A percentile compares a stretch with the other conserved stretches of the same genome.
Conservation (phyloP, 2,329 filamentous ascomycete species). For the Ceratocystis ficicola region DNA sequence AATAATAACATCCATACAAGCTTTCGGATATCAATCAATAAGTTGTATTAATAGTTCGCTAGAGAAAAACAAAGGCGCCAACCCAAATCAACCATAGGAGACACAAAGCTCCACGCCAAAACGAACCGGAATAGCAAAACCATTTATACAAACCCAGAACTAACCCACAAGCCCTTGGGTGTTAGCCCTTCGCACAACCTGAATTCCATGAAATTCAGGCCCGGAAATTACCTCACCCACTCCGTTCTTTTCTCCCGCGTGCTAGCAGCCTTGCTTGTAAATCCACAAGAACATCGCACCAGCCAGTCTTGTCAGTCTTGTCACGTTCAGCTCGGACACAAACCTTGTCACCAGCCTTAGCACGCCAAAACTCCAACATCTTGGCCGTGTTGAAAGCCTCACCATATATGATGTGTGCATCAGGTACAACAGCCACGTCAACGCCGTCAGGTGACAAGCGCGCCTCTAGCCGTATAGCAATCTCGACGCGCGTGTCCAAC, state of each 20-base stretch:
- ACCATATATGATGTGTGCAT: conserved; percentile 59
- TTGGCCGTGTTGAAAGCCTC: conserved; percentile 65
- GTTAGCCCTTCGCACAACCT: conserved; percentile 14
- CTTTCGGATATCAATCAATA: not conserved
- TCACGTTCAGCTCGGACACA: conserved; percentile 23
- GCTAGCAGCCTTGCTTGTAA: conserved; percentile 44
- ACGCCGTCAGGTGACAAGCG: conserved; percentile 38
- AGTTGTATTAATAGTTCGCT: not conserved
- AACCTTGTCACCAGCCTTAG: conserved; percentile 16
- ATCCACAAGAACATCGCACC: conserved; percentile 46
- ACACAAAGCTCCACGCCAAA: not conserved
- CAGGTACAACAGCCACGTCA: conserved; percentile 41
- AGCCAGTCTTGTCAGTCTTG: conserved; percentile 31
- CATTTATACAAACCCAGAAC: not conserved
- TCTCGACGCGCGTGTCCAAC: conserved; percentile 56
- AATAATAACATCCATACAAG: not conserved
- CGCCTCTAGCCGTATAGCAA: conserved; percentile 44
- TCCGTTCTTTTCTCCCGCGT: conserved; percentile 39
- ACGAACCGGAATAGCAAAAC: not conserved
- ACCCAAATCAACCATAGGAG: not conserved
- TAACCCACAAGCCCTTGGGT: not conserved
- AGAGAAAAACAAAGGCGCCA: not conserved
- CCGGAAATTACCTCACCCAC: not conserved
- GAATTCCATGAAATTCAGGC: not conserved
- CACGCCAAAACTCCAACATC: conserved; percentile 54